A percentile compares a stretch with the other conserved stretches of the same genome.
phyloP scores from a whole-genome alignment of 176 grass and related monocot genomes.

The Avena atlantica region DNA sequence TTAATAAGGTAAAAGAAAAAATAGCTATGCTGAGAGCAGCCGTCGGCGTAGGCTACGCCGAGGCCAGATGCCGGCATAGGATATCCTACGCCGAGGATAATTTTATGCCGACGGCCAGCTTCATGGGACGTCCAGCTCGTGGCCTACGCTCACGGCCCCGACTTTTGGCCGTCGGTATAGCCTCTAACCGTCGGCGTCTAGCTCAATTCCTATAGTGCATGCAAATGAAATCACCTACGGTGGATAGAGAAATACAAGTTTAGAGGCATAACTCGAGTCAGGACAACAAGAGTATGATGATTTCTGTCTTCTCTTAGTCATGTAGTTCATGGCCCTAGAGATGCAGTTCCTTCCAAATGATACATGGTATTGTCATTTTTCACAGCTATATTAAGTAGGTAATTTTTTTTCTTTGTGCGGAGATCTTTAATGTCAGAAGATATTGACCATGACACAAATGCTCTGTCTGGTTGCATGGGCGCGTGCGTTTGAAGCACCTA shows the following conservation, averaged over 20 bases:
- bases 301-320: background rate
- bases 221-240: background rate
- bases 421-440: conserved; percentile 10
- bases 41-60: too few species aligned
- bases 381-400: background rate
- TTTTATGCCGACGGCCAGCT: too few species aligned
- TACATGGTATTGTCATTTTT: background rate
- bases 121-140: too few species aligned
- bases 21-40: too few species aligned
- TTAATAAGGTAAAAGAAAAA: too few species aligned
- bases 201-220: too few species aligned
- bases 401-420: background rate
- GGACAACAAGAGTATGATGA: conserved; percentile 2
- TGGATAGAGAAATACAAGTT: background rate
- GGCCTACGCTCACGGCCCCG: too few species aligned
- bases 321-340: background rate
- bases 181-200: too few species aligned
- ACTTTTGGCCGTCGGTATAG: too few species aligned
- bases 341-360: background rate
- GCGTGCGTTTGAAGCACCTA: background rate
- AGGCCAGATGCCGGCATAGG: too few species aligned
- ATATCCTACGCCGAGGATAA: too few species aligned
- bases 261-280: background rate
- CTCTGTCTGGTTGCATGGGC: background rate
- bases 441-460: background rate